phyloP scores from a whole-genome alignment of 768 basidiomycete genomes.

The Tulasnella calospora region DNA sequence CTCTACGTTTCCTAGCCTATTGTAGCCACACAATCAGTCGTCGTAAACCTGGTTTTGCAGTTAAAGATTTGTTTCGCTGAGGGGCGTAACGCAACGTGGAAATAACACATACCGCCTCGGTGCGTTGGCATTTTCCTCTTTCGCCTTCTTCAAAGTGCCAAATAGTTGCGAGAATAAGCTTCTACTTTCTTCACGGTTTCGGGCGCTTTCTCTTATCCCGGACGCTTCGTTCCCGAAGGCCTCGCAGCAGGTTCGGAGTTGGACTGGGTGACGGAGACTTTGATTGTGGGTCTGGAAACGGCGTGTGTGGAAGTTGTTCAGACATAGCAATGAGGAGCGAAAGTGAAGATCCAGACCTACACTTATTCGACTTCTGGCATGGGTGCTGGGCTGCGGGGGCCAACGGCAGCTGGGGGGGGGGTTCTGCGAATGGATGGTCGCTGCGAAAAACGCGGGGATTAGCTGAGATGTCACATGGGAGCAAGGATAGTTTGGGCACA shows the following conservation, averaged over 20 bases:
- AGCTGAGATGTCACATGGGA: not conserved
- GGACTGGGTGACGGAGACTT: not conserved
- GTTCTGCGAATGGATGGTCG: not conserved
- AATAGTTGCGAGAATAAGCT: constrained; percentile 25
- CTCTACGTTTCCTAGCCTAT: constrained; percentile 26
- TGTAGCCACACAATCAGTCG: not conserved
- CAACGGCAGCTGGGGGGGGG: not conserved
- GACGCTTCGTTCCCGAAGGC: not conserved
- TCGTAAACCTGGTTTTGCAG: not conserved
- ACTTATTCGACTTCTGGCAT: not conserved
- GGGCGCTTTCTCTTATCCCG: not conserved
- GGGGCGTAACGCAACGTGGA: not conserved
- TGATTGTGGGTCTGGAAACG: not conserved
- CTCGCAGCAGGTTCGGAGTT: not conserved
- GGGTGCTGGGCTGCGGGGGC: not conserved
- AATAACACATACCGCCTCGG: constrained; percentile 16
- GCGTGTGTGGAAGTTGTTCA: not conserved
- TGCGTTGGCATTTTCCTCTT: constrained; percentile 18
- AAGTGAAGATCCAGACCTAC: not conserved
- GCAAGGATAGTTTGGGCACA: not conserved
- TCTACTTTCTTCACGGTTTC: constrained; percentile 11
- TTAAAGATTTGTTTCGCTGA: not conserved
- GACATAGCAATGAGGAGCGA: not conserved
- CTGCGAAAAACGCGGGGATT: not conserved
- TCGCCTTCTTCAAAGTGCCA: constrained; percentile 27